Evolutionary conservation across 2,329 filamentous ascomycete genomes (phyloP).

Genomic region (Zymoseptoria passerinii): DNA sequence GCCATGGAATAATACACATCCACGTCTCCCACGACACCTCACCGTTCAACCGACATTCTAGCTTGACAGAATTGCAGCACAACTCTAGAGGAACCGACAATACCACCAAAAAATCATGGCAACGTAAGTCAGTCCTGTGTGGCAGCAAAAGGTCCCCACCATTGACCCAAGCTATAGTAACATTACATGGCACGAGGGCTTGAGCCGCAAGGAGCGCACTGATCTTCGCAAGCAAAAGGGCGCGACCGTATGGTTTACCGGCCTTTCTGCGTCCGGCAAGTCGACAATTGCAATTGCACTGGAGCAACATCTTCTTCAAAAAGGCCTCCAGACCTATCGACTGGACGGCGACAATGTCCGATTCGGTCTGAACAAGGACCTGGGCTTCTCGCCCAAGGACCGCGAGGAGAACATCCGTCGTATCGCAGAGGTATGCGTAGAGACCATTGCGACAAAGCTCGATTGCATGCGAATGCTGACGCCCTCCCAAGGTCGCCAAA

Average conservation of each 20-base stretch:
- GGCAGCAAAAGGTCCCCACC: not conserved
- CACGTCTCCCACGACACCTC: not conserved
- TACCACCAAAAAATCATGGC: constrained; percentile 10
- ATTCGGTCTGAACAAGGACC: constrained; percentile 95
- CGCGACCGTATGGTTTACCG: constrained; percentile 96
- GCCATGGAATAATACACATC: not conserved
- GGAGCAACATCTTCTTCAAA: constrained; percentile 90
- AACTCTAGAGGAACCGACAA: not conserved
- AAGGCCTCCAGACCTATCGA: constrained; percentile 75
- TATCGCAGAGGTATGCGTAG: constrained; percentile 61
- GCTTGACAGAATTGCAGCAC: not conserved
- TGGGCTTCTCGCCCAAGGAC: constrained; percentile 88
- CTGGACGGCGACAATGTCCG: constrained; percentile 98
- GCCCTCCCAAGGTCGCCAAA: constrained; percentile 64
- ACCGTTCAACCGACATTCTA: not conserved
- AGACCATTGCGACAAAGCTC: not conserved
- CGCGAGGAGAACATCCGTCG: constrained; percentile 96
- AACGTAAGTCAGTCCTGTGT: constrained; percentile 12
- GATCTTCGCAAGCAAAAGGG: constrained; percentile 71
- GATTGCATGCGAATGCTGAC: not conserved
- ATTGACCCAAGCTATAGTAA: constrained; percentile 48
- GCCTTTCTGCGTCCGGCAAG: constrained; percentile 91
- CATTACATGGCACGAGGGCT: constrained; percentile 81
- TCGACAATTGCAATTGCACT: constrained; percentile 94
- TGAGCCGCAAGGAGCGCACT: constrained; percentile 70